These are phyloP conservation scores for Aureobasidium sp. DNA, from an alignment of 2,329 filamentous ascomycete species.

Conservation along the genomic window DNA sequence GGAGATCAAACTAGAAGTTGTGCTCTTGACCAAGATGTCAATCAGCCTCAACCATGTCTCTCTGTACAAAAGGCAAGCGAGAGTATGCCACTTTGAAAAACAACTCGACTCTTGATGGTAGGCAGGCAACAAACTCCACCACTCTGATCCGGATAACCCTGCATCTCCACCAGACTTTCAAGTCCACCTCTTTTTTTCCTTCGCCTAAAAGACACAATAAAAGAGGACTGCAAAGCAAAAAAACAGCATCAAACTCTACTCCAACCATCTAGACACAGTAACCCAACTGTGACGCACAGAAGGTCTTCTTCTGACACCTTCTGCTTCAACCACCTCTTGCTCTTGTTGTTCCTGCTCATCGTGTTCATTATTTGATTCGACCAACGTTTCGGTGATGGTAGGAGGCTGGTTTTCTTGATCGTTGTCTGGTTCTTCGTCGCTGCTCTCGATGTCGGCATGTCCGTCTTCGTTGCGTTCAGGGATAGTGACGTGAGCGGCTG, in stretches of 20 bases:
- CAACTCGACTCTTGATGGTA: too few species aligned
- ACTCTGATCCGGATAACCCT: too few species aligned
- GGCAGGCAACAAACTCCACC: too few species aligned
- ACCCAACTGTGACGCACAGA: slow-evolving; percentile 5
- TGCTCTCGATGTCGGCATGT: too few species aligned
- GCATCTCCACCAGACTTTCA: neutral
- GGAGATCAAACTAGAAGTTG: neutral
- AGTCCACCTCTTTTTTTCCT: neutral
- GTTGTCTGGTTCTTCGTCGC: neutral
- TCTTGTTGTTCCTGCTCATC: neutral
- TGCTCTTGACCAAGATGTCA: neutral
- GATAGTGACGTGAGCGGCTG: neutral
- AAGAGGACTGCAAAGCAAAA: neutral
- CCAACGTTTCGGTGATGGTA: neutral
- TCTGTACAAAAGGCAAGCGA: neutral
- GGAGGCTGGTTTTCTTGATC: neutral
- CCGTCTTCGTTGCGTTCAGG: neutral
- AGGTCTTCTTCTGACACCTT: neutral
- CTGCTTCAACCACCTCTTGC: neutral
- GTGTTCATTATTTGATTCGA: neutral
- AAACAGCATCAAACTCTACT: neutral
- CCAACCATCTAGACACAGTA: slow-evolving; percentile 7
- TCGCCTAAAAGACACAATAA: neutral
- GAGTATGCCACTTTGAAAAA: too few species aligned
- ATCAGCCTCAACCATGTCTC: neutral